Percentiles rank a stretch among this genome's conserved stretches.
phyloP scores from a whole-genome alignment of 139 green algal genomes.

The Marvania coccoides region DNA sequence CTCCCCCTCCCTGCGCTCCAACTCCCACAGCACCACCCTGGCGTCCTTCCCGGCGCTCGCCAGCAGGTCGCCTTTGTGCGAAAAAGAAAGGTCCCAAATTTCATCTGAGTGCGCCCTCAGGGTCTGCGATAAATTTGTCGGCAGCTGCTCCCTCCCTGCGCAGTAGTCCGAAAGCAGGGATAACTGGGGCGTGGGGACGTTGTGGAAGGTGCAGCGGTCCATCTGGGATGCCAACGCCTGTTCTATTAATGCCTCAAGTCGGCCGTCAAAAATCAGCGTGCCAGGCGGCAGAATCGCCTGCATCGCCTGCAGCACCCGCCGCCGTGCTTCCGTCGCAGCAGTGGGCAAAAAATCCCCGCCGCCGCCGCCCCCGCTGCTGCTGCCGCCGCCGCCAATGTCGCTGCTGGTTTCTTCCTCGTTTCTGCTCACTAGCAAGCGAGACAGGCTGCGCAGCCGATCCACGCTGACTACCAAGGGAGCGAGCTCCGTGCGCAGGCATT shows the following conservation, averaged over 20 bases:
- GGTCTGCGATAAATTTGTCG: slow-evolving; percentile 32
- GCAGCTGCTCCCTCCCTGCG: slow-evolving; percentile 19
- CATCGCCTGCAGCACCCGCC: neutral
- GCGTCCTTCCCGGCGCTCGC: slow-evolving; percentile 66
- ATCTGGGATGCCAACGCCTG: slow-evolving; percentile 48
- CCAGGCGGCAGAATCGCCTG: neutral
- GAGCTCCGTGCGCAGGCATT: neutral
- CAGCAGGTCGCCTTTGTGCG: slow-evolving; percentile 59
- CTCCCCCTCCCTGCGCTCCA: slow-evolving; percentile 3
- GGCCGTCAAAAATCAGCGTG: neutral
- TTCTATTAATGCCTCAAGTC: neutral
- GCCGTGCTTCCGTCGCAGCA: neutral
- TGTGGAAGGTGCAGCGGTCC: neutral
- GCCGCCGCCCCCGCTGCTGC: neutral
- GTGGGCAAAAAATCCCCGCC: neutral
- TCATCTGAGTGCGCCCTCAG: slow-evolving; percentile 77
- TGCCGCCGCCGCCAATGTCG: too few relatives aligned
- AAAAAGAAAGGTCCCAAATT: slow-evolving; percentile 92
- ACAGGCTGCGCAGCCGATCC: neutral
- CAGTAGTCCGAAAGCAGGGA: slow-evolving; percentile 17
- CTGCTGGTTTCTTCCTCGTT: too few relatives aligned
- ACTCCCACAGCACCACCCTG: slow-evolving; percentile 55
- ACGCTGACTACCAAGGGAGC: neutral
- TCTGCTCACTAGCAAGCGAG: neutral
- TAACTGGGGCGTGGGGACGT: neutral